A percentile compares a stretch with the other conserved stretches of the same genome.
Conservation (phyloP, 768 basidiomycete genomes). For the Xerocomellus dryophilus region DNA sequence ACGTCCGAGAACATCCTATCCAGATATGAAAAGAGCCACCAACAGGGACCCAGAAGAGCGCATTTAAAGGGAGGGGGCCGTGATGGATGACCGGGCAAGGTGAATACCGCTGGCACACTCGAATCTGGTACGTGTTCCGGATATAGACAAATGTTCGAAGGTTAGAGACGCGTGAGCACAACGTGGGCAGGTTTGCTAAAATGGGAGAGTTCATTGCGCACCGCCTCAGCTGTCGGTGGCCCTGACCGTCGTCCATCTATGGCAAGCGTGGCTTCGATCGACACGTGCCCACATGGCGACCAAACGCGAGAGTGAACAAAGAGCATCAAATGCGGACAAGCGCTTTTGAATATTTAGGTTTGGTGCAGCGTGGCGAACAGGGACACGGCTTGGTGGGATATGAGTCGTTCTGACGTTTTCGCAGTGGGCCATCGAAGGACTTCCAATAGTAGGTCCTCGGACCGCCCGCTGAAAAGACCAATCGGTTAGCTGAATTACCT, state of each 20-base stretch:
- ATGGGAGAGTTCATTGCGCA: slow-evolving; percentile 3
- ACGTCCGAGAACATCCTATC: no score
- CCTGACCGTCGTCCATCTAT: not conserved
- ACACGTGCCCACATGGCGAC: slow-evolving; percentile 12
- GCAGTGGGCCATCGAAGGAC: not conserved
- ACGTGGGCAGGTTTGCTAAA: not conserved
- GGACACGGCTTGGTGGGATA: slow-evolving; percentile 9
- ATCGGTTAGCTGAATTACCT: not conserved
- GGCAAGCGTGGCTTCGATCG: not conserved
- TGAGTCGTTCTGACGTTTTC: not conserved
- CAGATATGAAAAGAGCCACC: no score
- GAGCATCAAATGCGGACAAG: not conserved
- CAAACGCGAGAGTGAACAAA: not conserved
- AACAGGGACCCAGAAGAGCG: no score
- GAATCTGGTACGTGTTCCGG: not conserved
- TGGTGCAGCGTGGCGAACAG: slow-evolving; percentile 5
- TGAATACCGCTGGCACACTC: no score
- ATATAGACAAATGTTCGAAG: not conserved
- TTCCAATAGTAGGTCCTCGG: not conserved
- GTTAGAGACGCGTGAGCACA: not conserved
- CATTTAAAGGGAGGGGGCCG: no score
- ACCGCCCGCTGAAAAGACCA: not conserved
- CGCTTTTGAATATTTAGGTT: not conserved
- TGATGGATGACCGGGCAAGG: no score
- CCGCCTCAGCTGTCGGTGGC: not conserved